These are phyloP conservation scores for Pseudopyrenochaeta lycopersici DNA, from an alignment of 2,329 filamentous ascomycete genomes.

Conservation along the genomic window DNA sequence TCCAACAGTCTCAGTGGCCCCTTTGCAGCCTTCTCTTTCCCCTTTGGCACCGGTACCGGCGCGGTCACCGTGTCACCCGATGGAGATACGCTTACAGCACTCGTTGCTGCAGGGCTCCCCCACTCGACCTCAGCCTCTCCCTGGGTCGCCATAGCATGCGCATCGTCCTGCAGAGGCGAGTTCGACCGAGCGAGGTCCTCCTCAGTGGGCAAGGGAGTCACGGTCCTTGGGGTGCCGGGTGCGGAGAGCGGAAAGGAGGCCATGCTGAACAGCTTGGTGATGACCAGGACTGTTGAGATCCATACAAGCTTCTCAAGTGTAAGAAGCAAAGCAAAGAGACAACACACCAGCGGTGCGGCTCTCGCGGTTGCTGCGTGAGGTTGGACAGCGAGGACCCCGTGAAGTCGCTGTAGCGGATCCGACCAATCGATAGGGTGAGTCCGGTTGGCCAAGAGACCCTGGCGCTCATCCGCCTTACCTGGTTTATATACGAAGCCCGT, in stretches of 20 bases:
- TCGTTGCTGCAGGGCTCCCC: slow-evolving; percentile 14
- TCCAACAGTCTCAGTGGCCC: slow-evolving; percentile 73
- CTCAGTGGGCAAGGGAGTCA: slow-evolving; percentile 39
- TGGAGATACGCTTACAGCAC: slow-evolving; percentile 10
- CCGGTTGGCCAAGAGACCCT: slow-evolving; percentile 20
- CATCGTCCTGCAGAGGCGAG: slow-evolving; percentile 33
- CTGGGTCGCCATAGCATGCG: slow-evolving; percentile 21
- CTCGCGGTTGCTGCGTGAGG: slow-evolving; percentile 30
- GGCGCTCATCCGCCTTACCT: slow-evolving; percentile 16
- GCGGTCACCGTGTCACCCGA: slow-evolving; percentile 49
- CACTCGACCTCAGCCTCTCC: slow-evolving; percentile 20
- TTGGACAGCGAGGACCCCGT: slow-evolving; percentile 23
- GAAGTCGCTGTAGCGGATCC: slow-evolving; percentile 14
- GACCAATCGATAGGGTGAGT: slow-evolving; percentile 15
- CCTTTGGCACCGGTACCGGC: slow-evolving; percentile 59
- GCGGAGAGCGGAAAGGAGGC: slow-evolving; percentile 40
- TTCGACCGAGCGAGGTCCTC: slow-evolving; percentile 26
- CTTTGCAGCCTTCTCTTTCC: slow-evolving; percentile 57
- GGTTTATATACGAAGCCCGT: slow-evolving; percentile 11
- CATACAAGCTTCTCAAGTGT: slow-evolving; percentile 41
- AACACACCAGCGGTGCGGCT: slow-evolving; percentile 29
- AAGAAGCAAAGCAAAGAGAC: slow-evolving; percentile 23
- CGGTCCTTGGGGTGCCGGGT: slow-evolving; percentile 36
- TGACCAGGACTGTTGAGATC: slow-evolving; percentile 32
- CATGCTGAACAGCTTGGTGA: slow-evolving; percentile 42